A percentile compares a stretch with the other conserved stretches of the same genome.
Evolutionary conservation across 495 filamentous ascomycete genomes (phyloP).

Genomic region (Talaromyces adpressus): DNA sequence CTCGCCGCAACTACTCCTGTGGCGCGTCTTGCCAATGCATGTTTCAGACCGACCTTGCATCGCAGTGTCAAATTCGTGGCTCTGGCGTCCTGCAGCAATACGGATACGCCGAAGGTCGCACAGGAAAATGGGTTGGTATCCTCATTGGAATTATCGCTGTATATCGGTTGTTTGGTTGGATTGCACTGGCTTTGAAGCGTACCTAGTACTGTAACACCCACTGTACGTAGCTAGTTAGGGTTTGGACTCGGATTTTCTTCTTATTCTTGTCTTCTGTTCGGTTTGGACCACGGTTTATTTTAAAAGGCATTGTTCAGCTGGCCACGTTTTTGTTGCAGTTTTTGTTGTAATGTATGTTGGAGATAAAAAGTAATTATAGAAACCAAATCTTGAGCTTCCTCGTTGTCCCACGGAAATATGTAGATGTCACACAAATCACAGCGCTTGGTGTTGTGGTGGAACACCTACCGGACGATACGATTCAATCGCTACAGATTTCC

Average conservation of each 20-base stretch:
- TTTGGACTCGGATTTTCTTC: background rate
- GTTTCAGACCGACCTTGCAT: conserved; percentile 55
- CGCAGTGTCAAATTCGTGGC: conserved; percentile 61
- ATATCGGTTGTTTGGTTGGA: conserved; percentile 59
- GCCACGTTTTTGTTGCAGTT: background rate
- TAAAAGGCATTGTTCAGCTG: background rate
- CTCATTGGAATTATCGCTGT: conserved; percentile 65
- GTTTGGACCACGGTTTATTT: background rate
- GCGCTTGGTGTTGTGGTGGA: background rate
- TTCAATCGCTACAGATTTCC: background rate
- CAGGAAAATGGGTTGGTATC: conserved; percentile 68
- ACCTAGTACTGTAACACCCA: conserved; percentile 8
- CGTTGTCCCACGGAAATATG: no score
- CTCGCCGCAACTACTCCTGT: conserved; percentile 53
- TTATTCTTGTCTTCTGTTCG: background rate
- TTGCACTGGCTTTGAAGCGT: conserved; percentile 29
- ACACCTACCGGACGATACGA: background rate
- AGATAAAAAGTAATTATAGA: background rate
- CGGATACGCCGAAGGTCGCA: conserved; percentile 55
- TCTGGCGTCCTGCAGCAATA: conserved; percentile 59
- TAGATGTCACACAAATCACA: background rate
- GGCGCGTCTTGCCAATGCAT: conserved; percentile 55
- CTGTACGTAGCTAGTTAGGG: background rate
- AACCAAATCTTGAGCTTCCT: background rate
- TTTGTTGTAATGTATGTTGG: background rate